Evolutionary conservation across 495 filamentous ascomycete genomes (phyloP).

Genomic region (Podospora pseudocomata): DNA sequence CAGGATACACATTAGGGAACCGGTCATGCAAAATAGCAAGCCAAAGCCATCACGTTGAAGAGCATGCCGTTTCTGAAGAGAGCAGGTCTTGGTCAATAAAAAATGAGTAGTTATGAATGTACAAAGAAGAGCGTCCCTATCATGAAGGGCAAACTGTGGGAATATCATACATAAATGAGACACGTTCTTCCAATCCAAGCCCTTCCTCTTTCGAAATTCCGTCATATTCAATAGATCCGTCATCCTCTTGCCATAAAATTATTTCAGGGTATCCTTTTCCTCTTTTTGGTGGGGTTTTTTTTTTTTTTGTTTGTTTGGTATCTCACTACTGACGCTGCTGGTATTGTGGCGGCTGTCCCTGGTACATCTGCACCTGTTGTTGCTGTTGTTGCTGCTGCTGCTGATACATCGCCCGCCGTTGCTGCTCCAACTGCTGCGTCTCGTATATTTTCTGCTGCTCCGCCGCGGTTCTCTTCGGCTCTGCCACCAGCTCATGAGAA

Average conservation of each 20-base stretch:
- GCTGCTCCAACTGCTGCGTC: background rate
- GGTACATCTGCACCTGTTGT: conserved; percentile 1
- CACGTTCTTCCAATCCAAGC: no score
- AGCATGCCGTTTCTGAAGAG: no score
- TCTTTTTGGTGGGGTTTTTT: background rate
- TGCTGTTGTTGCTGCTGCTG: conserved; percentile 3
- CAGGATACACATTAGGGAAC: no score
- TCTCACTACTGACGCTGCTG: conserved; percentile 3
- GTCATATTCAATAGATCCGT: background rate
- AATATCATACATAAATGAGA: no score
- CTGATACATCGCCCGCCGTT: background rate
- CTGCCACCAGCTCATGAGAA: conserved; percentile 32
- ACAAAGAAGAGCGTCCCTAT: no score
- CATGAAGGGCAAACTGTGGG: no score
- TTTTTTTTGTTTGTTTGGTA: background rate
- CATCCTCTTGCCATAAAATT: background rate
- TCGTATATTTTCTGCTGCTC: background rate
- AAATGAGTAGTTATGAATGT: no score
- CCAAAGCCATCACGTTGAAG: no score
- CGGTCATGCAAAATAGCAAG: no score
- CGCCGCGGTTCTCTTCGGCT: background rate
- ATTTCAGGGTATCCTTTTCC: background rate
- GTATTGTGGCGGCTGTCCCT: background rate
- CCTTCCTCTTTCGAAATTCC: background rate
- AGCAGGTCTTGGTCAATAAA: no score